These are phyloP conservation scores for Ligustrum vulgare DNA, from an alignment of 257 asterid species.

Conservation along the genomic window DNA sequence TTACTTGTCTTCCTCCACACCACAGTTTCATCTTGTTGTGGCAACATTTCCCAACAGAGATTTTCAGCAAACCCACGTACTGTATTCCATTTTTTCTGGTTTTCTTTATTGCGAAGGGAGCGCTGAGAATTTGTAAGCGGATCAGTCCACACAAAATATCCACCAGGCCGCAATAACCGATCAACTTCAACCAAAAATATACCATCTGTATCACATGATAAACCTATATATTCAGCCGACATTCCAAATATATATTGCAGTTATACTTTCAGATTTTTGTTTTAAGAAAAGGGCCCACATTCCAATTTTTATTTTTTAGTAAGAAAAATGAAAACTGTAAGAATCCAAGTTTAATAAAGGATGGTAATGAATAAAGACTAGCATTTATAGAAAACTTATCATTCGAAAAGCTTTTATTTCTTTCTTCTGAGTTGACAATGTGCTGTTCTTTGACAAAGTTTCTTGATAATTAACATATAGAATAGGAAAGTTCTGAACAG, in stretches of 20 bases:
- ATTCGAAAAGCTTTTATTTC: background rate
- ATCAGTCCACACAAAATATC: conserved; percentile 99
- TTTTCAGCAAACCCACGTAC: conserved; percentile 59
- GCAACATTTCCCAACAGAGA: conserved; percentile 91
- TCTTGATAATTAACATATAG: background rate
- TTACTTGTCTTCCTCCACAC: conserved; percentile 91
- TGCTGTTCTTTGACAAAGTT: background rate
- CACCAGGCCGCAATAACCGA: conserved; percentile 94
- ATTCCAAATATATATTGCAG: background rate
- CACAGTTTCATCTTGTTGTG: conserved; percentile 93
- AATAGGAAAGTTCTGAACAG: background rate
- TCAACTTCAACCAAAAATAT: conserved; percentile 79
- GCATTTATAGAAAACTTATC: background rate
- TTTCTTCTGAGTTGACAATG: background rate
- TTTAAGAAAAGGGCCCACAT: background rate
- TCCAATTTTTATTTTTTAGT: background rate
- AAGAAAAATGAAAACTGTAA: background rate
- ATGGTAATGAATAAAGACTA: background rate
- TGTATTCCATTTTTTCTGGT: conserved; percentile 77
- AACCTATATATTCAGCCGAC: background rate
- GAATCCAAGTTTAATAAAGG: background rate
- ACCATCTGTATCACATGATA: conserved; percentile 61
- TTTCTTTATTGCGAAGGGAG: conserved; percentile 66
- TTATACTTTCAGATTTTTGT: background rate
- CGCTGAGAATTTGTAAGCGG: conserved; percentile 75